Evolutionary conservation across 805 yeast genomes (phyloP), one percentile per base, ranked within the genome.

Genomic region (Tetrapisispora iriomotensis): DNA sequence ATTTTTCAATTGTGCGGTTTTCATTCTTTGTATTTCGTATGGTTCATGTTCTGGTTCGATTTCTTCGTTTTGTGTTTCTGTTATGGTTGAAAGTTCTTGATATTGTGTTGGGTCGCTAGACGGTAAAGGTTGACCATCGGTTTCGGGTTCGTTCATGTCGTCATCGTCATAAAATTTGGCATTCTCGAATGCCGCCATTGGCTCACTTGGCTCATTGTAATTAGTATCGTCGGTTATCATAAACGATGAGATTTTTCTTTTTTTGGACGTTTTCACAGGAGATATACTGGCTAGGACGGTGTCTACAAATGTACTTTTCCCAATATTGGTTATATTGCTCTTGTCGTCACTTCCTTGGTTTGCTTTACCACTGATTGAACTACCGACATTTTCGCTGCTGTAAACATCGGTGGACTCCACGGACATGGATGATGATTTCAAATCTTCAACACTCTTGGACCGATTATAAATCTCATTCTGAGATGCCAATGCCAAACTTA

Each of bases 401-500:
- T 24, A 12, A 2, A 12, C 18, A 1, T 6, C 17, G 14, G 36
- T 14, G 3, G 28, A 23, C 36, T 33, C 36, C 8, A 37, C 27
- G 3, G 39, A 37, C 35, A 37, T 37, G 7, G 39, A 30, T 22
- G n/a, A 18, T 7, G 26, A 14, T 10, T 20, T 21, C 15, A 37
- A 25, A 19, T 25, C 28, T 12, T 37, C 39, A 5, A 18, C n/a
- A 8, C 27, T 37, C 22, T 21, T 37, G 22, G 34, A 29, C 4
- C 26, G 19, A 13, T 14, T 18, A 10, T 10, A 26, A n/a, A 20
- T 28, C 30, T 36, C 42, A 8, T 43, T 45, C 42, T 45, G 50
- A 12, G 51, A 42, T 8, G 40, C 50, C 28, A 53, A 34, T 17
- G 49, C 52, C 14, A 45, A 38, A 37, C 60, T 54, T 26, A 54